Percentiles rank a stretch among this genome's conserved stretches.
Conservation (phyloP, 23 red algal genomes). For the Gracilaria domingensis region DNA sequence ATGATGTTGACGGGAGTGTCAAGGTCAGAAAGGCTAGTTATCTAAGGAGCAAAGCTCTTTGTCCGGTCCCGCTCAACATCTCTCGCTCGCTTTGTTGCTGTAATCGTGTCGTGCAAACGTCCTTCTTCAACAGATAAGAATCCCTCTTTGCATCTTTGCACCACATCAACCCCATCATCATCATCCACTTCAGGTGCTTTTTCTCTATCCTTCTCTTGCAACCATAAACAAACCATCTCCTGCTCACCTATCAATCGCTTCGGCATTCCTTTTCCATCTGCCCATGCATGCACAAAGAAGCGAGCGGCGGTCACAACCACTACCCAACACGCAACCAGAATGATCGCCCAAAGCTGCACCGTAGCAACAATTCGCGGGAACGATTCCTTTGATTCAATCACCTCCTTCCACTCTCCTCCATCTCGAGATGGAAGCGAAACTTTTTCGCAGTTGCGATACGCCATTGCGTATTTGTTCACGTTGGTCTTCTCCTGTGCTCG, state of each 20-base stretch:
- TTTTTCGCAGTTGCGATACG: neutral
- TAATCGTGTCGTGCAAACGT: neutral
- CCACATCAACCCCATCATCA: too few relatives aligned
- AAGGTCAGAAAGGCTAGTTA: too few relatives aligned
- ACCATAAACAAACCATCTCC: neutral
- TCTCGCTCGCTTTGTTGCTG: neutral
- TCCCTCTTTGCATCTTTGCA: neutral
- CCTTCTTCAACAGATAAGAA: neutral
- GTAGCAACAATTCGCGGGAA: neutral
- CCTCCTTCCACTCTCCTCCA: neutral
- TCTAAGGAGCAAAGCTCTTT: neutral
- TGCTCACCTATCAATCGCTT: neutral
- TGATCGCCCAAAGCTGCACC: neutral
- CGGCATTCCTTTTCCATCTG: slow-evolving; percentile 2
- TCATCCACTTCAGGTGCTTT: too few relatives aligned
- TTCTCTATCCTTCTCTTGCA: slow-evolving; percentile 3
- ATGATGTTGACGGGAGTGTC: too few relatives aligned
- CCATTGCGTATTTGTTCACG: neutral
- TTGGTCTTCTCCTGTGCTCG: slow-evolving; percentile 8
- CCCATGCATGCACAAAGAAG: neutral
- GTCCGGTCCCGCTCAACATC: neutral
- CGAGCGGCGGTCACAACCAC: neutral
- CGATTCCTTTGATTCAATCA: neutral
- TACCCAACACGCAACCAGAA: neutral
- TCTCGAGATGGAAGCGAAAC: slow-evolving; percentile 4